phyloP scores from a whole-genome alignment of 202 grass and related monocot genomes.

The Dendrocalamus latiflorus region DNA sequence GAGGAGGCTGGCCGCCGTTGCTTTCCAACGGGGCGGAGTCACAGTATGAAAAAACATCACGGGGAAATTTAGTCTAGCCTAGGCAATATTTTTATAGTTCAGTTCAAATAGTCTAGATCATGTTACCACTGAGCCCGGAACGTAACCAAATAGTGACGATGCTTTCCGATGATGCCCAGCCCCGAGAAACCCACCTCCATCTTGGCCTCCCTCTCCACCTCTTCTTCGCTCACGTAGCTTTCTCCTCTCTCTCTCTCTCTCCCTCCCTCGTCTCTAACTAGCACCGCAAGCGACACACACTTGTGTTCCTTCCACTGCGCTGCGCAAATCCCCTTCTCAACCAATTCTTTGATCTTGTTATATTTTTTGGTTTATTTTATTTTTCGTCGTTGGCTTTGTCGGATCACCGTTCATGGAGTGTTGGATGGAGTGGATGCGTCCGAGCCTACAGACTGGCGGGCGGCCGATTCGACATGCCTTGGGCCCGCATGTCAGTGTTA shows the following conservation, averaged over 20 bases:
- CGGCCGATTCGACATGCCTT: no score
- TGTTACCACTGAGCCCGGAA: no score
- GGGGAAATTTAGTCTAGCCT: no score
- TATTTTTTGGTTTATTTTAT: no score
- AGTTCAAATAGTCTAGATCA: no score
- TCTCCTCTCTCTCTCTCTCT: background rate
- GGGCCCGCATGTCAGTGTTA: no score
- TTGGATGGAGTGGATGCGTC: background rate
- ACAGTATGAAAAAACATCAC: no score
- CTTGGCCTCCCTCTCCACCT: background rate
- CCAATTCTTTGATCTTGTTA: no score
- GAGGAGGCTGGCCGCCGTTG: conserved; percentile 89
- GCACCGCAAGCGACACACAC: background rate
- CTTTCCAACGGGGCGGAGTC: background rate
- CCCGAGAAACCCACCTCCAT: conserved; percentile 98
- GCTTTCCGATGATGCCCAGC: conserved; percentile 77
- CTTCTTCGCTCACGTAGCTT: background rate
- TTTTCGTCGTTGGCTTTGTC: no score
- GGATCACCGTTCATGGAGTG: background rate
- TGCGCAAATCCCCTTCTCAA: background rate
- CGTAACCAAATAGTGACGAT: no score
- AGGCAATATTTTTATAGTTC: no score
- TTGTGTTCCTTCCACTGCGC: background rate
- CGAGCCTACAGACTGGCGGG: background rate
- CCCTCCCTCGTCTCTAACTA: background rate